A percentile compares a stretch with the other conserved stretches of the same genome.
These are phyloP conservation scores for Cucumis cinereus DNA, from an alignment of 306 rosid species.

Conservation along the genomic window DNA sequence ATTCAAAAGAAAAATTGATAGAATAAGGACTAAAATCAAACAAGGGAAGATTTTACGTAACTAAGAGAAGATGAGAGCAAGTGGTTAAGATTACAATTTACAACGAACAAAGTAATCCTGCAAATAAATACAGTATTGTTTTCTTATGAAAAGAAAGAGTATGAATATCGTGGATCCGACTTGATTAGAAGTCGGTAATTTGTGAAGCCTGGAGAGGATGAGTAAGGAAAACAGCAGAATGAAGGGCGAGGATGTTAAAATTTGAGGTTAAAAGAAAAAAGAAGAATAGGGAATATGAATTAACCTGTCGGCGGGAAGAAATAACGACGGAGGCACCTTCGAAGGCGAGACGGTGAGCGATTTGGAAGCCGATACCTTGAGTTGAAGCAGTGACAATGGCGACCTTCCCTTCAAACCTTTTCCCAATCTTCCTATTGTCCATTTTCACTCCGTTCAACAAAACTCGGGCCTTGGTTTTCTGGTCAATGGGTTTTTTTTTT, in stretches of 20 bases:
- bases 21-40: not conserved
- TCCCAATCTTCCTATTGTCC: conserved; percentile 28
- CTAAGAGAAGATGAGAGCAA: too few relatives aligned
- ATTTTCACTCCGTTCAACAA: conserved; percentile 4
- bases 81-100: too few relatives aligned
- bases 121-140: too few relatives aligned
- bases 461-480: not conserved
- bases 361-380: conserved; percentile 82
- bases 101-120: too few relatives aligned
- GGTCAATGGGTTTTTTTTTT: not conserved
- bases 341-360: conserved; percentile 76
- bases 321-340: conserved; percentile 86
- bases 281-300: not conserved
- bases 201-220: not conserved
- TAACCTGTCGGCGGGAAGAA: conserved; percentile 87
- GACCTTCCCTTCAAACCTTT: conserved; percentile 64
- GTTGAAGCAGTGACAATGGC: conserved; percentile 90
- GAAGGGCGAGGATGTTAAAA: not conserved
- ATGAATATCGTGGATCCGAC: not conserved
- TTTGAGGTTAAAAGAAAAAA: not conserved
- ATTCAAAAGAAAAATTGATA: not conserved
- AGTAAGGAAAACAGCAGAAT: not conserved
- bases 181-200: not conserved
- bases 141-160: not conserved
- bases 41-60: too few relatives aligned